A percentile compares a stretch with the other conserved stretches of the same genome.
Conservation (phyloP, 2,329 filamentous ascomycete species). For the Botrytis sinoallii region DNA sequence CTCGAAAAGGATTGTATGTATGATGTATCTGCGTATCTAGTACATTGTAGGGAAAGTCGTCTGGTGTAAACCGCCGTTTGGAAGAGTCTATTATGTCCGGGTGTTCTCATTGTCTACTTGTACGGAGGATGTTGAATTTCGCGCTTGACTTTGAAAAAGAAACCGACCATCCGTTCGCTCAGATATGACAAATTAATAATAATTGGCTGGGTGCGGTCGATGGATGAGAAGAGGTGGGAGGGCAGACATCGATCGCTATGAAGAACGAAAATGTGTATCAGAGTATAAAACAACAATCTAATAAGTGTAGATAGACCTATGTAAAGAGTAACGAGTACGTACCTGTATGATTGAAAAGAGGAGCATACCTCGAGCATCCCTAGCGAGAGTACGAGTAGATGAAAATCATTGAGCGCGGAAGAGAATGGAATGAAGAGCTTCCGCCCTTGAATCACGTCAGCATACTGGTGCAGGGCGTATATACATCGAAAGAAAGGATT, state of each 20-base stretch:
- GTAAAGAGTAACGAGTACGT: not conserved
- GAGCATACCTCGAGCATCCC: not conserved
- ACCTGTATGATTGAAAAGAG: not conserved
- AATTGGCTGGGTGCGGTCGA: not conserved
- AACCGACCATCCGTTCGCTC: too few species aligned
- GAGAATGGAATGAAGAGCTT: not conserved
- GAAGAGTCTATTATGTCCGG: not conserved
- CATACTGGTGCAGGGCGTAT: too few species aligned
- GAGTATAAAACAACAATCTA: not conserved
- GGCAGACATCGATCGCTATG: not conserved
- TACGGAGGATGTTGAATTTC: not conserved
- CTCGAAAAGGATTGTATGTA: conserved; percentile 3
- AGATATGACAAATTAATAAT: not conserved
- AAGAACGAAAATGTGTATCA: not conserved
- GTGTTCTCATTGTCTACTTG: not conserved
- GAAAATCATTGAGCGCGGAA: not conserved
- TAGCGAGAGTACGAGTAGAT: not conserved
- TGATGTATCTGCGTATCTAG: not conserved
- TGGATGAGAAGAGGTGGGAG: not conserved
- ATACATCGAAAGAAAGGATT: not conserved
- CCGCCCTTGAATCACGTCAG: not conserved
- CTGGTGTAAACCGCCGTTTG: not conserved
- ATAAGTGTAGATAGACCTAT: not conserved
- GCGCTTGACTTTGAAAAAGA: not conserved
- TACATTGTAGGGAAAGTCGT: not conserved